phyloP scores from a whole-genome alignment of 2,329 filamentous ascomycete genomes.

The Botrytis paeoniae region DNA sequence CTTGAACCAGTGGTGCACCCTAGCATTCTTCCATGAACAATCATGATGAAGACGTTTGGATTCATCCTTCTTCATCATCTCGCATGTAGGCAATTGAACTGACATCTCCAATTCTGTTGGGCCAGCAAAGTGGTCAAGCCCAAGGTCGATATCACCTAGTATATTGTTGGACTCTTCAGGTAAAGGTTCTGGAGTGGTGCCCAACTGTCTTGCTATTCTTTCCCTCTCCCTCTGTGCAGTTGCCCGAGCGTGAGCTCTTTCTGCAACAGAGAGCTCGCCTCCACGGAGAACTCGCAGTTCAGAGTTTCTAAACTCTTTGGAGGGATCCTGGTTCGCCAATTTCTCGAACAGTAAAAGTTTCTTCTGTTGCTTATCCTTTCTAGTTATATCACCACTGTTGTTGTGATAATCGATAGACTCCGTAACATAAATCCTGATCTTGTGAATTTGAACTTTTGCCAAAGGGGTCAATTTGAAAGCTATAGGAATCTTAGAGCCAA shows the following conservation, averaged over 20 bases:
- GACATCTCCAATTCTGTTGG: conserved; percentile 75
- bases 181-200: conserved; percentile 42
- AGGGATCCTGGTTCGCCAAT: conserved; percentile 59
- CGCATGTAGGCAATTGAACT: conserved; percentile 69
- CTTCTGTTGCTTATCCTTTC: conserved; percentile 58
- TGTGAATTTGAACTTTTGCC: conserved; percentile 71
- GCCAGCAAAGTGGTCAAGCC: conserved; percentile 53
- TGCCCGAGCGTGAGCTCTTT: conserved; percentile 31
- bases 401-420: conserved; percentile 72
- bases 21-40: conserved; percentile 70
- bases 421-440: conserved; percentile 70
- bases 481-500: conserved; percentile 69
- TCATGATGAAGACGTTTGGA: conserved; percentile 64
- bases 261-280: conserved; percentile 60
- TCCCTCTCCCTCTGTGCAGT: conserved; percentile 40
- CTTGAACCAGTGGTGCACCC: conserved; percentile 78
- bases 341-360: conserved; percentile 72
- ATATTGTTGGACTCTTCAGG: conserved; percentile 52
- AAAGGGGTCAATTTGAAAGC: conserved; percentile 73
- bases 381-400: conserved; percentile 63
- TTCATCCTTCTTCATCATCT: conserved; percentile 62
- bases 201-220: conserved; percentile 53
- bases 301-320: conserved; percentile 63
- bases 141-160: conserved; percentile 57
- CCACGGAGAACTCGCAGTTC: conserved; percentile 64